These are phyloP conservation scores for Leishmania mexicana DNA, from an alignment of 208 protist species.

Conservation along the genomic window DNA sequence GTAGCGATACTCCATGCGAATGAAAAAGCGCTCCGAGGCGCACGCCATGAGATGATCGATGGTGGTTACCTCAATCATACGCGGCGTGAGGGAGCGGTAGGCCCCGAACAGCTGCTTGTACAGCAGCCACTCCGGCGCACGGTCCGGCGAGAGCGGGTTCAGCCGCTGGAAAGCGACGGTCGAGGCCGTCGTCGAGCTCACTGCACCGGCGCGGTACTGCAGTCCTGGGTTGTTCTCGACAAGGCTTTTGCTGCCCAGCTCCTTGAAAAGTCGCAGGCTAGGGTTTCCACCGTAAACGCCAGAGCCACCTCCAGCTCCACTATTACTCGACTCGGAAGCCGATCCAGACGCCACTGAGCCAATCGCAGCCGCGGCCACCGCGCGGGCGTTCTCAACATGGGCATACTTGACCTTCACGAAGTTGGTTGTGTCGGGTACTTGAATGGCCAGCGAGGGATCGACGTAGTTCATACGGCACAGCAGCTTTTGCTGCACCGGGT, in stretches of 20 bases:
- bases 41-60: constrained; percentile 86
- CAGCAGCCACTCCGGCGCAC: constrained; percentile 82
- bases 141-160: constrained; percentile 85
- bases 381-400: constrained; percentile 12
- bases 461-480: constrained; percentile 82
- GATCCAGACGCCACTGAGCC: neutral
- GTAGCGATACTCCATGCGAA: constrained; percentile 78
- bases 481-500: constrained; percentile 69
- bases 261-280: constrained; percentile 61
- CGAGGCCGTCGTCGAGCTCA: constrained; percentile 72
- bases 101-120: constrained; percentile 80
- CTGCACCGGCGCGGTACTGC: constrained; percentile 52
- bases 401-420: constrained; percentile 88
- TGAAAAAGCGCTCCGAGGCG: constrained; percentile 79
- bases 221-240: constrained; percentile 34
- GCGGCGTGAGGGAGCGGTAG: constrained; percentile 76
- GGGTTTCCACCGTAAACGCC: constrained; percentile 47
- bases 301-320: neutral
- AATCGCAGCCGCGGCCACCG: neutral
- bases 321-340: neutral
- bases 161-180: constrained; percentile 77
- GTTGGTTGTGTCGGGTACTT: constrained; percentile 70
- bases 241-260: constrained; percentile 40
- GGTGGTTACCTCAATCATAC: constrained; percentile 80
- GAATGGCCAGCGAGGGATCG: constrained; percentile 64